phyloP scores from a whole-genome alignment of 1,139 yeast genomes.

The Suhomyces choctaworum region DNA sequence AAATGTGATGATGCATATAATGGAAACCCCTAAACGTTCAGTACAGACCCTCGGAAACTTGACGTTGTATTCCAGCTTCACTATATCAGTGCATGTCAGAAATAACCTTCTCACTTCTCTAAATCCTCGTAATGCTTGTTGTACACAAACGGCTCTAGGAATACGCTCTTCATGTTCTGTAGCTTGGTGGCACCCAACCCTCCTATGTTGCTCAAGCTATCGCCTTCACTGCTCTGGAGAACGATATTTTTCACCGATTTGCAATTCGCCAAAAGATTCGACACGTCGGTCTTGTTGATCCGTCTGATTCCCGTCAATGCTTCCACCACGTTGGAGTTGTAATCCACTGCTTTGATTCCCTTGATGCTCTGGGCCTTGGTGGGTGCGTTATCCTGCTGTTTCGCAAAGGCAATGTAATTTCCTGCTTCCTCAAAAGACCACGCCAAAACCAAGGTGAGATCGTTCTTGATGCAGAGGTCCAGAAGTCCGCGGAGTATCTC shows the following conservation, averaged over 20 bases:
- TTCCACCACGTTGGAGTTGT: constrained; percentile 51
- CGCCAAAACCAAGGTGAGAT: constrained; percentile 68
- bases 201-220: constrained; percentile 39
- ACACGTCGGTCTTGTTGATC: constrained; percentile 61
- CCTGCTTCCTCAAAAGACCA: constrained; percentile 91
- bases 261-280: constrained; percentile 52
- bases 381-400: constrained; percentile 41
- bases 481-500: constrained; percentile 69
- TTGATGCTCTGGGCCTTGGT: constrained; percentile 15
- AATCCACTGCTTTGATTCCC: constrained; percentile 29
- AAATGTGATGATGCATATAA: too few relatives aligned
- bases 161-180: constrained; percentile 42
- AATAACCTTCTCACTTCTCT: too few relatives aligned
- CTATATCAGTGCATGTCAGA: too few relatives aligned
- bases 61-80: too few relatives aligned
- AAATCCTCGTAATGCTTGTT: constrained; percentile 26
- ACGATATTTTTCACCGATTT: constrained; percentile 54
- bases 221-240: constrained; percentile 17
- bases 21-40: too few relatives aligned
- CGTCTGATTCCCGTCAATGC: constrained; percentile 53
- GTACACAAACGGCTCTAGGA: constrained; percentile 55
- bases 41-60: too few relatives aligned
- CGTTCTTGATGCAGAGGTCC: constrained; percentile 68
- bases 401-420: constrained; percentile 59
- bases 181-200: constrained; percentile 62